Evolutionary conservation across 768 basidiomycete genomes (phyloP).

Genomic region (Kwoniella sp.): DNA sequence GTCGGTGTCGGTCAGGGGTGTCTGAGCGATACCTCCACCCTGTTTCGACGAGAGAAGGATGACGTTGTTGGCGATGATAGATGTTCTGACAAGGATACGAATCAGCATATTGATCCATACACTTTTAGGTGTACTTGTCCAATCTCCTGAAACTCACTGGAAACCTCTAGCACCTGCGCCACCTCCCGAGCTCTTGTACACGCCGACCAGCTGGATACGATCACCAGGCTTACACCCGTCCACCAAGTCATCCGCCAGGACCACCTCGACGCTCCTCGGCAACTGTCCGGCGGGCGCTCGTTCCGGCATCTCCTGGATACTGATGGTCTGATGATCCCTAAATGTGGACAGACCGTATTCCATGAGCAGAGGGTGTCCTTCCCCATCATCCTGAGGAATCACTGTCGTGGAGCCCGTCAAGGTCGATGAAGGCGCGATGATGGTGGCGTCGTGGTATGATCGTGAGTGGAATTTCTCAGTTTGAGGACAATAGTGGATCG

Average conservation of each 20-base stretch:
- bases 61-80: conserved; percentile 92
- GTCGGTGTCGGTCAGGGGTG: conserved; percentile 86
- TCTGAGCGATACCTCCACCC: conserved; percentile 92
- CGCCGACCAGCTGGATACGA: conserved; percentile 92
- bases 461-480: conserved; percentile 81
- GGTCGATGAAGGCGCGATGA: conserved; percentile 68
- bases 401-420: conserved; percentile 68
- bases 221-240: conserved; percentile 98
- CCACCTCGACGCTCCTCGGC: conserved; percentile 92
- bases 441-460: conserved; percentile 84
- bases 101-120: neutral
- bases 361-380: conserved; percentile 80
- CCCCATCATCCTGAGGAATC: conserved; percentile 88
- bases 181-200: conserved; percentile 90
- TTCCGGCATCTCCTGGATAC: conserved; percentile 99
- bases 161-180: conserved; percentile 82
- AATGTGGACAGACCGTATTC: conserved; percentile 92
- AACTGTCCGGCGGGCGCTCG: conserved; percentile 95
- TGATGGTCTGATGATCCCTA: conserved; percentile 94
- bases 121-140: no score
- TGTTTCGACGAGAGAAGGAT: conserved; percentile 91
- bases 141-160: conserved; percentile 79
- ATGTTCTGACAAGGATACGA: conserved; percentile 64
- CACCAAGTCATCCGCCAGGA: conserved; percentile 93
- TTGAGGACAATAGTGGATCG: conserved; percentile 91